These are phyloP conservation scores for Trametes hirsuta DNA, from an alignment of 1,284 basidiomycete genomes.

Conservation along the genomic window DNA sequence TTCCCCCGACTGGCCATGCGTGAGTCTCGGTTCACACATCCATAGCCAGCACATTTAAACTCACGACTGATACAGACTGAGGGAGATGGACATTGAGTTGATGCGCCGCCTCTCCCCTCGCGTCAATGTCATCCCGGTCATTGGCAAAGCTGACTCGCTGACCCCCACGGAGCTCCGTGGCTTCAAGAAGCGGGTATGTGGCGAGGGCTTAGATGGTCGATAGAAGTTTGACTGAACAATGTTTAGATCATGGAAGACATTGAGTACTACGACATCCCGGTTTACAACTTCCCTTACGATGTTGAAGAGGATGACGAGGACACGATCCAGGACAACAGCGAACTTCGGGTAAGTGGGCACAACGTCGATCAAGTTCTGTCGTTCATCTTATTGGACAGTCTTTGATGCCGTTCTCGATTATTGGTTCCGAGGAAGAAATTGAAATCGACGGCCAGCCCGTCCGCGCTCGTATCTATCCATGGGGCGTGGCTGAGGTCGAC, in stretches of 20 bases:
- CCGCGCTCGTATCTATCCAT: constrained; percentile 94
- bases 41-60: background rate
- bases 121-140: constrained; percentile 98
- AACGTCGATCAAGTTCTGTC: background rate
- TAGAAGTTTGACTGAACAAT: background rate
- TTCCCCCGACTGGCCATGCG: constrained; percentile 90
- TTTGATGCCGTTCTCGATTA: constrained; percentile 94
- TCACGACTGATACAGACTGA: constrained; percentile 56
- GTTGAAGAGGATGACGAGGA: constrained; percentile 99
- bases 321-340: constrained; percentile 97
- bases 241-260: constrained; percentile 99
- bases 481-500: constrained; percentile 99
- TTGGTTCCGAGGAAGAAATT: constrained; percentile 97
- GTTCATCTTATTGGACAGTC: constrained; percentile 47
- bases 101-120: constrained; percentile 96
- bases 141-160: constrained; percentile 96
- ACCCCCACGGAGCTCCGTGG: constrained; percentile 89
- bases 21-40: constrained; percentile 38
- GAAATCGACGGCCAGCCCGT: constrained; percentile 91
- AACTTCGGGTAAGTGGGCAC: constrained; percentile 67
- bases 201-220: background rate
- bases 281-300: constrained; percentile 99
- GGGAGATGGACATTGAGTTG: constrained; percentile 99
- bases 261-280: constrained; percentile 96
- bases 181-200: constrained; percentile 92